Evolutionary conservation across 2,329 filamentous ascomycete species (phyloP).

Genomic region (Ophiocordyceps australis): DNA sequence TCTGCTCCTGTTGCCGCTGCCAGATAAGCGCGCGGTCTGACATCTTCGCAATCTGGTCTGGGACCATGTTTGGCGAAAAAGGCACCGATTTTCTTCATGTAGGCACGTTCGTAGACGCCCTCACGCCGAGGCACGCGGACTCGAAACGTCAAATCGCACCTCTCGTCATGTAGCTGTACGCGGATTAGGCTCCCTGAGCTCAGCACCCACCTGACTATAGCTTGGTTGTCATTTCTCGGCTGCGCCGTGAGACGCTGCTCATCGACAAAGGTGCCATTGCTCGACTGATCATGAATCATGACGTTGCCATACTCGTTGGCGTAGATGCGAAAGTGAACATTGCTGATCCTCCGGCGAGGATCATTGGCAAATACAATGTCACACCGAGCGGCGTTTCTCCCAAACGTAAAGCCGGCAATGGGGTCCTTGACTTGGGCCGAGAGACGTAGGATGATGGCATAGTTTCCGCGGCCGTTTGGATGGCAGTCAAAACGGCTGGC

Average conservation of each 20-base stretch:
- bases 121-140: conserved; percentile 69
- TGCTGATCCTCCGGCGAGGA: conserved; percentile 60
- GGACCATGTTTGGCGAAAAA: conserved; percentile 34
- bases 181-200: conserved; percentile 56
- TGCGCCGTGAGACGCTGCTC: conserved; percentile 38
- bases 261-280: conserved; percentile 89
- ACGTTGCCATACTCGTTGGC: conserved; percentile 71
- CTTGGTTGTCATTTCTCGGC: conserved; percentile 14
- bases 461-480: conserved; percentile 29
- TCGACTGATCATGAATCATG: conserved; percentile 87
- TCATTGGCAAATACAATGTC: conserved; percentile 56
- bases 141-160: conserved; percentile 55
- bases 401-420: conserved; percentile 65
- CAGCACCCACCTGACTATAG: conserved; percentile 37
- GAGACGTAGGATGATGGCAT: conserved; percentile 65
- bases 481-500: conserved; percentile 23
- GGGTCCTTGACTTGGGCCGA: conserved; percentile 56
- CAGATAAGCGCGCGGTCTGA: conserved; percentile 12
- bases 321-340: conserved; percentile 90
- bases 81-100: conserved; percentile 46
- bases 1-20: conserved; percentile 10
- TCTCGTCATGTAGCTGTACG: conserved; percentile 36
- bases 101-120: conserved; percentile 44
- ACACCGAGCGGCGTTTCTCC: conserved; percentile 52
- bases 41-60: conserved; percentile 25